Base-by-base conservation (phyloP, 257 asterid genomes). In the Paraleonurus japonicus region DNA sequence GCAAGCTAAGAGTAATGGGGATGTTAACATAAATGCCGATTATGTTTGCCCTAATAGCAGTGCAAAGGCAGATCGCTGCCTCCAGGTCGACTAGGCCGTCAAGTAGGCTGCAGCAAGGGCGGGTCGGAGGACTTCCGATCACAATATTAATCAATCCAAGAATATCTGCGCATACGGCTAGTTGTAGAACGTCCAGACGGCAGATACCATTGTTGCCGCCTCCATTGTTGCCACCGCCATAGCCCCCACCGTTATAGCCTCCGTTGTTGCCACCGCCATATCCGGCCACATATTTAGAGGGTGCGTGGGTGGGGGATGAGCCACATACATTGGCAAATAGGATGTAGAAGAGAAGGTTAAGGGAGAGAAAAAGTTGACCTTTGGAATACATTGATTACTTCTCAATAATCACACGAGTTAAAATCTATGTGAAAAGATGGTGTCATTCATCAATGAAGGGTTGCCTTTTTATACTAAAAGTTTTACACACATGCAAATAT, bases 51-150 rank as follows among this genome's bases (percentile, higher is more conserved):
- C 76, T 79, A 19, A 79, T 61, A 33, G 83, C 83, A 1, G 83
- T 80, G 81, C 84, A 80, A 7, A 80, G 84, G 73, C 84, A 80
- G 15, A 76, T 60, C 3, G 84, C 84, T 0, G 81, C 84, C 54
- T 80, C 84, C 4, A 80, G 84, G 62, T 80, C 84, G 3, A 61
- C 76, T 57, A 80, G 47, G 5, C 84, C 84, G 6, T 32, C 27
- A 4, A 81, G 70, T 54, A 81, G 82, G 1, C 75, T 20, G 75
- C 85, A 81, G 73, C 85, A 81, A 2, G 85, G 85, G 23, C 70
- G 71, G 6, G 74, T 78, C 3, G 85, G 82, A 16, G 82, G 80
- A 11, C 65, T 73, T 13, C 85, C 82, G 4, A 51, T 20, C 28
- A 20, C 27, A 0, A 51, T 6, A 3, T 51, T 51, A 2, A 51